Base-by-base conservation (phyloP, 768 basidiomycete species). In the Crucibulum laeve region DNA sequence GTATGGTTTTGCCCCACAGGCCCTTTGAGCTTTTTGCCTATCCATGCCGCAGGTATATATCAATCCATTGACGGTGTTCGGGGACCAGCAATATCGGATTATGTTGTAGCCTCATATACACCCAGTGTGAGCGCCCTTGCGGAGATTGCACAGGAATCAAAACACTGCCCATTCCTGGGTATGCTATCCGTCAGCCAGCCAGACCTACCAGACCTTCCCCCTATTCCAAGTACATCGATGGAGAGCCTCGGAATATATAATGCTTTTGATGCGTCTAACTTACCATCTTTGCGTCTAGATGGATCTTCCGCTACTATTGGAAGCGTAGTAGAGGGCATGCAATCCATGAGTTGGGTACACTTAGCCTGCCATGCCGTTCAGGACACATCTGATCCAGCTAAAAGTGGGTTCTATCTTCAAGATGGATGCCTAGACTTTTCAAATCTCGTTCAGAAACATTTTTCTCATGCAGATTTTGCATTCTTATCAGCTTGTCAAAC, bases 401-500 rank as follows among this genome's bases (percentile, higher is more conserved):
- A 63, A 44, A 57, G 52, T 34, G 50, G 45, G 1, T 55, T 58
- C 10, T 36, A 42, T 23, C 49, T 62, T 2, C 48, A 58, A 32
- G 49, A 54, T 24, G 50, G 52, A 1, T 33, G 32, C 17, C 45
- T 59, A 19, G 50, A 52, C 43, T 15, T 55, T 1, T 33, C 25
- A 1, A 23, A 23, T 4, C 48, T 55, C 5, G 43, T 55, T 4
- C 24, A 36, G 21, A 21, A 40, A 17, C 26, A 33, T 18, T 25
- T 56, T 4, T 10, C 32, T 3, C 33, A 47, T 24, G 44, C 53
- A 6, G 54, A 59, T 22, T 50, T 70, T 25, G 71, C 68, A 0
- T 63, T 68, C 49, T 52, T 73, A 1, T 69, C 70, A 0, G 69
- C 71, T 0, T 71, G 71, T 42, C 57, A 71, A 37, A 72, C 65